Conservation (phyloP, 306 rosid genomes). For the Rosa multiflora region DNA sequence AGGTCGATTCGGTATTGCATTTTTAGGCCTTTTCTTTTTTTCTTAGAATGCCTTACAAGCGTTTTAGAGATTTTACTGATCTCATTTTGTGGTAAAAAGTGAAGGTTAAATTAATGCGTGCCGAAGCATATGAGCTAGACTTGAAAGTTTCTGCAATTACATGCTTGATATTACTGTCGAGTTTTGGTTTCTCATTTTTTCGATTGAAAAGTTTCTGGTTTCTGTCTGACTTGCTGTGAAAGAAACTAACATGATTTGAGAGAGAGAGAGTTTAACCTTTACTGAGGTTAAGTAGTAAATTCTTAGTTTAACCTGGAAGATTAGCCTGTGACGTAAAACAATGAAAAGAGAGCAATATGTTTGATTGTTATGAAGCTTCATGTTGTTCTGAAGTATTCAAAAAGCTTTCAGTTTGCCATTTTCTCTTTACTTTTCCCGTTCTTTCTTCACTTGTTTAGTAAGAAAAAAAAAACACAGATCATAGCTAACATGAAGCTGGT, state of each 20-base stretch:
- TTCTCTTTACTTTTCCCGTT: not conserved
- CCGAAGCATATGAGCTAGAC: not conserved
- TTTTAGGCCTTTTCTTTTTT: too few species aligned
- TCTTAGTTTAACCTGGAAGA: not conserved
- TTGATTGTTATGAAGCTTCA: not conserved
- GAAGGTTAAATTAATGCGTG: not conserved
- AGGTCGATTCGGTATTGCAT: too few species aligned
- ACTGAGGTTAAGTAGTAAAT: not conserved
- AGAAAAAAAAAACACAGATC: not conserved
- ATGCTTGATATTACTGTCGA: too few species aligned
- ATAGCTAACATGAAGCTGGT: not conserved
- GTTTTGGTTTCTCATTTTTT: not conserved
- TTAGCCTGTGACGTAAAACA: too few species aligned
- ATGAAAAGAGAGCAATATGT: not conserved
- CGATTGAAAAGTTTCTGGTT: too few species aligned
- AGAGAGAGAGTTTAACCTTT: too few species aligned
- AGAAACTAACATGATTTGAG: too few species aligned
- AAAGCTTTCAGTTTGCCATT: not conserved
- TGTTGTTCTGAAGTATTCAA: not conserved
- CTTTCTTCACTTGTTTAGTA: not conserved
- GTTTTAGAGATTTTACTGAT: too few species aligned
- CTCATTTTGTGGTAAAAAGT: too few species aligned
- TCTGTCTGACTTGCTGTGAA: too few species aligned
- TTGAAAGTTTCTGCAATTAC: not conserved
- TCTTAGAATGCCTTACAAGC: too few species aligned